Evolutionary conservation across 2,329 filamentous ascomycete species (phyloP).

Genomic region (Alternaria viburni): DNA sequence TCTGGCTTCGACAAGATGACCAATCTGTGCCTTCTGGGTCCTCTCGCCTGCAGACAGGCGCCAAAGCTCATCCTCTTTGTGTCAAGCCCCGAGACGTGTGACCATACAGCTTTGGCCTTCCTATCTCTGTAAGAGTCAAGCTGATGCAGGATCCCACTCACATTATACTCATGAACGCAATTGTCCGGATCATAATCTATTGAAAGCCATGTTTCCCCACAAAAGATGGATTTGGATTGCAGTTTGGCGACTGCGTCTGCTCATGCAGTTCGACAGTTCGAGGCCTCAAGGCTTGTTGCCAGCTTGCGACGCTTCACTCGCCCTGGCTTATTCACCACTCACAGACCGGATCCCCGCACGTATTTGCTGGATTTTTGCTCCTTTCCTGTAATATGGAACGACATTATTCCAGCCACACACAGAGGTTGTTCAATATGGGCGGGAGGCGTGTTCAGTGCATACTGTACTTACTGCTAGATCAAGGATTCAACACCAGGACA

Average conservation of each 20-base stretch:
- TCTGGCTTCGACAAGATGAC: constrained; percentile 15
- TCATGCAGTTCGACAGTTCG: neutral
- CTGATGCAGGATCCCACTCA: neutral
- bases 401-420: neutral
- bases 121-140: constrained; percentile 9
- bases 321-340: constrained; percentile 1
- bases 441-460: neutral
- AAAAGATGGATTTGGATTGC: neutral
- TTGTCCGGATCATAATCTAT: constrained; percentile 11
- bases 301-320: constrained; percentile 1
- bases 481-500: constrained; percentile 11
- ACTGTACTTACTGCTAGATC: constrained; percentile 6
- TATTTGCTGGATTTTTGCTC: neutral
- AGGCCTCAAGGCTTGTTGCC: neutral
- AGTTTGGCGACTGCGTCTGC: neutral
- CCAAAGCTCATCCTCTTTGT: constrained; percentile 9
- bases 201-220: constrained; percentile 17
- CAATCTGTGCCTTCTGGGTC: constrained; percentile 22
- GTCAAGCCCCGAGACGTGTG: constrained; percentile 16
- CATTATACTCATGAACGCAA: constrained; percentile 10
- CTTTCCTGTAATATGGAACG: neutral
- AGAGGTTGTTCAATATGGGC: neutral
- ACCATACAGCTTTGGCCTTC: constrained; percentile 1
- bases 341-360: constrained; percentile 3
- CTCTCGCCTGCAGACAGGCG: constrained; percentile 30